Base-by-base conservation (phyloP, 306 rosid species). In the Morella rubra region DNA sequence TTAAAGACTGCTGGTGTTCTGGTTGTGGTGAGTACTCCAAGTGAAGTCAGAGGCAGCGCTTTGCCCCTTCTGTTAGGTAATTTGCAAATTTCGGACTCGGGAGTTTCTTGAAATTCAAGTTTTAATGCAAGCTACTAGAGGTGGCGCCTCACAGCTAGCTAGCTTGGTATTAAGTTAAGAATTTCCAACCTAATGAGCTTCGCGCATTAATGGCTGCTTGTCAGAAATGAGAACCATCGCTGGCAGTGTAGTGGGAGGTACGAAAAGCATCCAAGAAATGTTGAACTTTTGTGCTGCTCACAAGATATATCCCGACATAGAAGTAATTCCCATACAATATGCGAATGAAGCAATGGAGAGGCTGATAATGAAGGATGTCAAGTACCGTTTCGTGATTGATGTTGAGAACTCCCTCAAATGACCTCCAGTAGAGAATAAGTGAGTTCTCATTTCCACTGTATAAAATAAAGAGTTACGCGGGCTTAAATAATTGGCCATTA, bases 301-400 rank as follows among this genome's bases (percentile, higher is more conserved):
- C 1, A 83, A 41, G 58, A 80, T 93, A 62, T 61, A 91, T 69
- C 97, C 97, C 27, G 82, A 76, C 41, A 89, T 93, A 69, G 95
- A 93, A 83, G 83, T 93, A 71, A 68, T 93, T 80, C 97, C 92
- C 45, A 89, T 93, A 40, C 88, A 90, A 13, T 89, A 87, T 75
- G 86, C 87, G 8, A 91, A 85, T 70, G 98, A 93, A 82, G 98
- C 97, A 14, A 80, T 93, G 59, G 89, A 88, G 59, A 88, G 98
- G 89, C 81, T 93, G 16, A 62, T 84, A 45, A 88, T 85, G 40
- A 89, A 73, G 58, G 96, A 93, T 44, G 91, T 91, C 56, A 88
- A 93, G 72, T 86, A 91, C 79, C 83, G 97, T 47, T 91, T 90
- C 83, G 97, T 93, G 51, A 91, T 93, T 45, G 98, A 93, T 79